A percentile compares a stretch with the other conserved stretches of the same genome.
These are phyloP conservation scores for Erucastrum elatum DNA, from an alignment of 345 rosid genomes.

Conservation along the genomic window DNA sequence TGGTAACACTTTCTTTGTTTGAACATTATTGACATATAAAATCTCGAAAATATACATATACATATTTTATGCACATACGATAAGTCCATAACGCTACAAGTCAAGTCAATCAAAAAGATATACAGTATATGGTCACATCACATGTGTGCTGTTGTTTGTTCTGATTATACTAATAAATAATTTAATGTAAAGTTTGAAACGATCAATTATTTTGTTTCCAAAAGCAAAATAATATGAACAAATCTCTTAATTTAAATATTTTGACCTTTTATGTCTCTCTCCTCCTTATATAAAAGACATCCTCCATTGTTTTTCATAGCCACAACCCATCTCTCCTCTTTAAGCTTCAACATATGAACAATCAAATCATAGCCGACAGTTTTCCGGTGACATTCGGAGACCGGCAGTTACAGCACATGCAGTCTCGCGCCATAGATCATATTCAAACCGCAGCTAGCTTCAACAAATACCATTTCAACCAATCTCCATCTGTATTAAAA, in stretches of 20 bases:
- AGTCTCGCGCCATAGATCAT: conserved; percentile 47
- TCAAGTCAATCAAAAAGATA: too few relatives aligned
- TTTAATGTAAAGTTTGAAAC: not conserved
- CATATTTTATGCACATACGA: too few relatives aligned
- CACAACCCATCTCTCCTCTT: conserved; percentile 21
- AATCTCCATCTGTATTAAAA: conserved; percentile 15
- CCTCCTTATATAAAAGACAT: conserved; percentile 36
- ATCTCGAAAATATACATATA: too few relatives aligned
- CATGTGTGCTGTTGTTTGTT: conserved; percentile 38
- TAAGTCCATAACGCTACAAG: too few relatives aligned
- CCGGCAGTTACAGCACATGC: conserved; percentile 36
- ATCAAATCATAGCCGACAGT: conserved; percentile 30
- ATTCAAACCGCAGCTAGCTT: conserved; percentile 9
- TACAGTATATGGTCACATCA: conserved; percentile 31
- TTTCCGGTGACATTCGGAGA: conserved; percentile 37
- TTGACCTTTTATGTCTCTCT: conserved; percentile 35
- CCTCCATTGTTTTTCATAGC: conserved; percentile 31
- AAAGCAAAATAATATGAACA: not conserved
- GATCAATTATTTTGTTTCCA: conserved; percentile 31
- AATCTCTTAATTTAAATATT: conserved; percentile 20
- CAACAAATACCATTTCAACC: conserved; percentile 36
- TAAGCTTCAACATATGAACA: conserved; percentile 22
- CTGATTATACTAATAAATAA: conserved; percentile 13
- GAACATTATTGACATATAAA: not conserved
- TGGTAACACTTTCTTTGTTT: conserved; percentile 6